These are phyloP conservation scores for Glebionis coronaria DNA, from an alignment of 129 eudicot genomes.

Conservation along the genomic window DNA sequence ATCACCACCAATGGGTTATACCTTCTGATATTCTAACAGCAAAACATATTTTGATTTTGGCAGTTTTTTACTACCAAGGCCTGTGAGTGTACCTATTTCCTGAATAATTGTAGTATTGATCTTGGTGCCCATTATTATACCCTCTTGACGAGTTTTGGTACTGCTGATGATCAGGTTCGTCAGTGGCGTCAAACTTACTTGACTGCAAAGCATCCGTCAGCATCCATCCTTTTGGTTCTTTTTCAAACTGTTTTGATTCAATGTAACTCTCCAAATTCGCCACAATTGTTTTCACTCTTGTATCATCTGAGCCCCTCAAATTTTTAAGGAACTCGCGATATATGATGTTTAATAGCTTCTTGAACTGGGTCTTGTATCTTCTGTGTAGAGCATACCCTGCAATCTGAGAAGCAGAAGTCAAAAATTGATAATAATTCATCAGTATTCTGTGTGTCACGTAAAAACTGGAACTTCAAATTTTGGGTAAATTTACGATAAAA, in stretches of 20 bases:
- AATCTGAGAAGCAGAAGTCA: conserved; percentile 42
- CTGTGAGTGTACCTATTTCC: too few relatives aligned
- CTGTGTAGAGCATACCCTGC: conserved; percentile 68
- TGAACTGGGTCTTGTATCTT: conserved; percentile 67
- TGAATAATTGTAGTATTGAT: conserved; percentile 28
- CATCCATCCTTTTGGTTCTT: conserved; percentile 76
- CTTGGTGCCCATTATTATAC: conserved; percentile 16
- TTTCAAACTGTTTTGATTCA: conserved; percentile 47
- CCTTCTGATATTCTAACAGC: too few relatives aligned
- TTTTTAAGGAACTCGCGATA: conserved; percentile 44
- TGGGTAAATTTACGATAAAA: neutral
- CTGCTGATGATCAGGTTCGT: conserved; percentile 15
- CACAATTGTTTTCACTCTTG: conserved; percentile 35
- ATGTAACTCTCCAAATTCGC: conserved; percentile 43
- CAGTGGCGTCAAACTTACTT: conserved; percentile 24
- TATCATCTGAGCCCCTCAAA: conserved; percentile 38
- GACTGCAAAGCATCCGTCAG: conserved; percentile 44
- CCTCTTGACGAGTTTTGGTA: conserved; percentile 28
- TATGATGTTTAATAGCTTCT: conserved; percentile 59
- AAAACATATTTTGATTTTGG: too few relatives aligned
- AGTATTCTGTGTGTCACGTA: neutral
- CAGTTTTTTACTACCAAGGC: too few relatives aligned
- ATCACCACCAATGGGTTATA: too few relatives aligned
- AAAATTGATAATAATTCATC: neutral
- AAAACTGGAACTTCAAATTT: neutral